Evolutionary conservation across 2,329 filamentous ascomycete genomes (phyloP).

Genomic region (Fusarium citri): DNA sequence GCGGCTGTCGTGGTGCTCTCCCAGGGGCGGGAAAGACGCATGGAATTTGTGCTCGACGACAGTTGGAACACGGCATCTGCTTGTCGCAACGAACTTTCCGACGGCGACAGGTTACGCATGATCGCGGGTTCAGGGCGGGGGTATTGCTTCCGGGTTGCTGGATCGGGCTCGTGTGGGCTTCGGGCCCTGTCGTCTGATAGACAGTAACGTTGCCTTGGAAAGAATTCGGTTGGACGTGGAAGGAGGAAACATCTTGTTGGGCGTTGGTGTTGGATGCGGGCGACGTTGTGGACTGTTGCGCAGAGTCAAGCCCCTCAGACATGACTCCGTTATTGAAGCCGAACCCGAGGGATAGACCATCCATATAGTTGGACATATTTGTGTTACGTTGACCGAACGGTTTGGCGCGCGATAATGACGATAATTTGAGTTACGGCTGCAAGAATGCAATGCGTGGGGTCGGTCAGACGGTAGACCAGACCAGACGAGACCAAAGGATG

Average conservation of each 20-base stretch:
- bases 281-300: conserved; percentile 38
- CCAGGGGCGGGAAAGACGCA: conserved; percentile 82
- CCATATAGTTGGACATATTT: conserved; percentile 41
- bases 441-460: conserved; percentile 15
- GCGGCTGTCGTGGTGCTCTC: conserved; percentile 74
- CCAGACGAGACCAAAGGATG: conserved; percentile 1
- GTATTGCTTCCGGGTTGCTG: conserved; percentile 49
- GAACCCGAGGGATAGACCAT: conserved; percentile 40
- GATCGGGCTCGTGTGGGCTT: conserved; percentile 53
- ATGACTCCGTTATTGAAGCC: conserved; percentile 43
- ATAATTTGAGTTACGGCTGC: conserved; percentile 10
- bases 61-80: conserved; percentile 80
- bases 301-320: conserved; percentile 36
- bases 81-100: conserved; percentile 84
- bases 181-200: conserved; percentile 56
- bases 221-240: conserved; percentile 33
- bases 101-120: conserved; percentile 63
- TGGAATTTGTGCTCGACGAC: conserved; percentile 74
- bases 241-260: conserved; percentile 33
- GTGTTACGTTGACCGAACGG: conserved; percentile 30
- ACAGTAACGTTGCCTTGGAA: conserved; percentile 52
- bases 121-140: conserved; percentile 59
- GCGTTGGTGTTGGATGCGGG: conserved; percentile 43
- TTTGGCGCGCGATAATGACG: neutral
- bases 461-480: neutral